Percentiles rank a stretch among this genome's conserved stretches.
Conservation (phyloP, 208 protist species). For the Leishmania gerbilli region DNA sequence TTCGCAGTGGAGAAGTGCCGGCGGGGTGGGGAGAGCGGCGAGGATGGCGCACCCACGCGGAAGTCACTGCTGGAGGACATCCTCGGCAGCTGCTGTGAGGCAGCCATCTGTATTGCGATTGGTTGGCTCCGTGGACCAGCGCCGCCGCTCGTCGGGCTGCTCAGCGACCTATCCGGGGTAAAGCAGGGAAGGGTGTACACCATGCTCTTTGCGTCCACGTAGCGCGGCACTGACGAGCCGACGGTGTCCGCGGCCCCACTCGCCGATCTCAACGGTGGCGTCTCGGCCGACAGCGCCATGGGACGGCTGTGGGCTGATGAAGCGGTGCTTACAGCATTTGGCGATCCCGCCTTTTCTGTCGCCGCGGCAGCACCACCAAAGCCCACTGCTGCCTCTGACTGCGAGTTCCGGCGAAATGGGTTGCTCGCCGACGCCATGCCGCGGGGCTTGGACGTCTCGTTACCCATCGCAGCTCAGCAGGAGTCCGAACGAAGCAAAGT, state of each 20-base stretch:
- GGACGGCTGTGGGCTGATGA: background rate
- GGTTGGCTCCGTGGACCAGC: constrained; percentile 2
- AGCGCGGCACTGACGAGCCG: constrained; percentile 35
- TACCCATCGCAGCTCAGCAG: background rate
- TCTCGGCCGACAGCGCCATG: background rate
- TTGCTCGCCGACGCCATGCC: background rate
- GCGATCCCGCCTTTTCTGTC: background rate
- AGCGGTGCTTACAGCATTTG: background rate
- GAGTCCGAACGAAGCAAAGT: background rate
- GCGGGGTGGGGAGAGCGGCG: constrained; percentile 32
- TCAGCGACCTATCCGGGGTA: constrained; percentile 10
- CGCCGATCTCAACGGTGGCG: background rate
- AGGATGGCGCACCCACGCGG: constrained; percentile 27
- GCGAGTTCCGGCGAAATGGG: background rate
- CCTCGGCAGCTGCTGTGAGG: constrained; percentile 7
- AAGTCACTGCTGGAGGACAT: constrained; percentile 30
- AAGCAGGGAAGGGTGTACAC: constrained; percentile 44
- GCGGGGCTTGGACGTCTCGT: constrained; percentile 19
- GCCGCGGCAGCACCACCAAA: background rate
- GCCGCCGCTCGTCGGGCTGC: background rate
- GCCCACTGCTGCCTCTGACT: background rate
- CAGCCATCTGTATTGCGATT: constrained; percentile 2
- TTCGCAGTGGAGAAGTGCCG: constrained; percentile 24
- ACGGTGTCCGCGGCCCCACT: constrained; percentile 9
- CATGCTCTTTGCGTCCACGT: constrained; percentile 50